A percentile compares a stretch with the other conserved stretches of the same genome.
phyloP scores from a whole-genome alignment of 805 yeast genomes.

The Ogataea naganishii region DNA sequence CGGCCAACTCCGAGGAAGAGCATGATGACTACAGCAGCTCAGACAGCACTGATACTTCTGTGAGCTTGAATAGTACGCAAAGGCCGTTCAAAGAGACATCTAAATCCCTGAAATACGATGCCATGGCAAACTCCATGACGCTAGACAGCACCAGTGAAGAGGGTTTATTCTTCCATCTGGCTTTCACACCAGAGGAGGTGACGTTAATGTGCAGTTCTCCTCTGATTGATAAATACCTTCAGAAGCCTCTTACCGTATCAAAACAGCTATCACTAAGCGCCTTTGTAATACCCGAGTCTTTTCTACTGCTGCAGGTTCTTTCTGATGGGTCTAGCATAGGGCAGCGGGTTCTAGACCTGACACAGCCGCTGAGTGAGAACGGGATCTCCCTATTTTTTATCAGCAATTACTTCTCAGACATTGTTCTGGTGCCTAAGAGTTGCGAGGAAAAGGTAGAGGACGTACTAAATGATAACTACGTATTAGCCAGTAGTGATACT shows the following conservation, averaged over 20 bases:
- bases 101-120: not conserved
- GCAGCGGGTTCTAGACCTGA: slow-evolving; percentile 44
- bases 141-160: slow-evolving; percentile 21
- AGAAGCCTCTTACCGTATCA: slow-evolving; percentile 28
- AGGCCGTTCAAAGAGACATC: slow-evolving; percentile 2
- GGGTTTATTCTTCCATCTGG: slow-evolving; percentile 46
- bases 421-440: slow-evolving; percentile 46
- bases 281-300: slow-evolving; percentile 32
- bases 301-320: slow-evolving; percentile 48
- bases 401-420: slow-evolving; percentile 56
- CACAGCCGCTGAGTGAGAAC: slow-evolving; percentile 49
- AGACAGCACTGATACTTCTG: slow-evolving; percentile 10
- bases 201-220: slow-evolving; percentile 44
- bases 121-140: slow-evolving; percentile 4
- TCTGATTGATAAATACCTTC: slow-evolving; percentile 29
- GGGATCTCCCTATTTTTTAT: slow-evolving; percentile 53
- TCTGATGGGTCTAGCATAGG: slow-evolving; percentile 50
- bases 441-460: slow-evolving; percentile 35
- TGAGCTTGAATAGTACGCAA: slow-evolving; percentile 4
- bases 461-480: slow-evolving; percentile 21
- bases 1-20: slow-evolving; percentile 7
- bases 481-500: slow-evolving; percentile 1
- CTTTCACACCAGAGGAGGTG: slow-evolving; percentile 55
- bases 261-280: slow-evolving; percentile 27
- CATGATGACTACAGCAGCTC: slow-evolving; percentile 4